phyloP scores from a whole-genome alignment of 345 rosid species.

The Euphorbia tirucalli region DNA sequence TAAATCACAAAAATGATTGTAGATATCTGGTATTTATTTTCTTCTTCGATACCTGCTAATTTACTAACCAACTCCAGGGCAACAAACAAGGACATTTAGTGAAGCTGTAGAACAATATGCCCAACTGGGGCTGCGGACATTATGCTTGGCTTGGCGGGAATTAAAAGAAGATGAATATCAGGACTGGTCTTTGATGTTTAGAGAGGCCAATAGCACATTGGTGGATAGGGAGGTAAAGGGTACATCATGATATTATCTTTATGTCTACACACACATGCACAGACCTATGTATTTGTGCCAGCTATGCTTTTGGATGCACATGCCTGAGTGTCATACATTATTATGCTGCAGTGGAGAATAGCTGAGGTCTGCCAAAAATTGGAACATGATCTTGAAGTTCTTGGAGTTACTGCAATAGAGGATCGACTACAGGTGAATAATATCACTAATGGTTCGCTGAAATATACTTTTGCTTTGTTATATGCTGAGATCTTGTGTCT shows the following conservation, averaged over 20 bases:
- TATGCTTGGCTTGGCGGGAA: conserved; percentile 97
- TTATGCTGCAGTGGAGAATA: conserved; percentile 79
- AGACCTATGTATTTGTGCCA: background rate
- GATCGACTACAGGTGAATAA: conserved; percentile 83
- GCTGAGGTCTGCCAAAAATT: conserved; percentile 91
- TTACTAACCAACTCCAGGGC: conserved; percentile 51
- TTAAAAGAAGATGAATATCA: conserved; percentile 73
- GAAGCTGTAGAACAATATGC: conserved; percentile 95
- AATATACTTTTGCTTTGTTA: background rate
- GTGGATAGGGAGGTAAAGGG: conserved; percentile 92
- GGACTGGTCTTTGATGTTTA: conserved; percentile 85
- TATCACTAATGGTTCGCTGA: conserved; percentile 16
- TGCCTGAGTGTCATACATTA: conserved; percentile 26
- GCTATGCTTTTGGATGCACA: conserved; percentile 16
- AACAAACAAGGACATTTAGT: conserved; percentile 69
- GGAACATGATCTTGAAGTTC: conserved; percentile 82
- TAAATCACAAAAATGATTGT: background rate
- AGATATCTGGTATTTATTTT: conserved; percentile 2
- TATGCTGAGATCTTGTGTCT: conserved; percentile 11
- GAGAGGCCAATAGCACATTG: conserved; percentile 88
- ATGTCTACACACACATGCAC: background rate
- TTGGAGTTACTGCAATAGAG: conserved; percentile 95
- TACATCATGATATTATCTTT: conserved; percentile 14
- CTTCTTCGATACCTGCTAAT: conserved; percentile 13
- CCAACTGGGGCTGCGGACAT: conserved; percentile 87